Percentiles rank a stretch among this genome's conserved stretches.
Conservation (phyloP, 768 basidiomycete species). For the Hericium coralloides region DNA sequence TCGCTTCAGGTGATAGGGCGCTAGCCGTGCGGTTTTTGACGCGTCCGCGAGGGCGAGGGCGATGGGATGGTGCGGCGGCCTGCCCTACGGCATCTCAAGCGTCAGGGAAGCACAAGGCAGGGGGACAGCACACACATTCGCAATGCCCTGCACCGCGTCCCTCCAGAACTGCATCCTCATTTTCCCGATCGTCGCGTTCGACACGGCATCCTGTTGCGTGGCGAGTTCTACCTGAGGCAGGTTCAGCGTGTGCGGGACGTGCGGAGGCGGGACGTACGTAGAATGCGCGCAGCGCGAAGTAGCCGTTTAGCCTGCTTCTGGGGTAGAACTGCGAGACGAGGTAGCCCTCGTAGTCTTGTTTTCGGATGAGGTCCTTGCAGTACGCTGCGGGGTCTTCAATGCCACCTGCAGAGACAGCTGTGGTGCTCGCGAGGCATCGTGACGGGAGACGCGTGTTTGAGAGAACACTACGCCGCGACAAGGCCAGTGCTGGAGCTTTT, state of each 20-base stretch:
- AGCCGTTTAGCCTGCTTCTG: constrained; percentile 50
- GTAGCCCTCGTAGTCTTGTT: constrained; percentile 78
- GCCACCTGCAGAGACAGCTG: constrained; percentile 12
- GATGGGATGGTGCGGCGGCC: constrained; percentile 73
- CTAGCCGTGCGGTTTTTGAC: constrained; percentile 39
- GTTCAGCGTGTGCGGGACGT: neutral
- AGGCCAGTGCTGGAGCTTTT: too few relatives aligned
- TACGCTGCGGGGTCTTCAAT: constrained; percentile 42
- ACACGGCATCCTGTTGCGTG: constrained; percentile 66
- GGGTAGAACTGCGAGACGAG: constrained; percentile 67
- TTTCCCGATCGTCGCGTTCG: constrained; percentile 65
- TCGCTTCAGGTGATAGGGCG: constrained; percentile 70
- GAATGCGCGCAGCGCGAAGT: constrained; percentile 76
- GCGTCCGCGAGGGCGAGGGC: constrained; percentile 62
- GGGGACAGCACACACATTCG: constrained; percentile 38
- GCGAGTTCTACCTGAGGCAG: constrained; percentile 60
- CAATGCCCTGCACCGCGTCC: constrained; percentile 63
- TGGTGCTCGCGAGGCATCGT: constrained; percentile 1
- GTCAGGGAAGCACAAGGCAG: constrained; percentile 6
- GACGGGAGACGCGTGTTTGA: too few relatives aligned
- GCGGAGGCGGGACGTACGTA: constrained; percentile 44
- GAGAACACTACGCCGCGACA: too few relatives aligned
- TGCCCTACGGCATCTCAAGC: constrained; percentile 38
- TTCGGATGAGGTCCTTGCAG: constrained; percentile 63
- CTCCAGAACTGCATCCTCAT: constrained; percentile 87